These are phyloP conservation scores for Leccinum truebloodii DNA, from an alignment of 768 basidiomycete genomes.

Conservation along the genomic window DNA sequence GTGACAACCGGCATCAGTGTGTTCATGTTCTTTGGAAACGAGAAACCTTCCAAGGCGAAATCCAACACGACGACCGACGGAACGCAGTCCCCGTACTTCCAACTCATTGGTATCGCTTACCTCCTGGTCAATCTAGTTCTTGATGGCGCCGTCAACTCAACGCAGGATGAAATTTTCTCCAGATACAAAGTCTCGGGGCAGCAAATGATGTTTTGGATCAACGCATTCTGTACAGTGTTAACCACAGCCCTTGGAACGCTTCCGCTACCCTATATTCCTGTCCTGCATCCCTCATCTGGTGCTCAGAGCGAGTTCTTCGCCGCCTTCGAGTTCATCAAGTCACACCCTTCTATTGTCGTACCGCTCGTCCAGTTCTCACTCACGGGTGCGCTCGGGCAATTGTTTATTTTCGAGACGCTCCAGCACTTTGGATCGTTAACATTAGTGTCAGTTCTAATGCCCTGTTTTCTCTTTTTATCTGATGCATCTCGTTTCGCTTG, in stretches of 20 bases:
- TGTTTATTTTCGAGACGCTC: constrained; percentile 97
- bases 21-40: constrained; percentile 88
- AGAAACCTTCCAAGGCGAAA: constrained; percentile 40
- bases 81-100: constrained; percentile 47
- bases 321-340: constrained; percentile 71
- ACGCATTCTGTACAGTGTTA: constrained; percentile 77
- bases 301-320: constrained; percentile 62
- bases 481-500: constrained; percentile 8
- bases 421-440: constrained; percentile 91
- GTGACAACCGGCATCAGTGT: constrained; percentile 90
- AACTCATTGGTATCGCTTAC: constrained; percentile 71
- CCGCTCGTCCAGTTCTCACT: constrained; percentile 85
- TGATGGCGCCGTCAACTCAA: constrained; percentile 93
- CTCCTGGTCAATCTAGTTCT: constrained; percentile 84
- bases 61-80: constrained; percentile 35
- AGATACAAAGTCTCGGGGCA: constrained; percentile 77
- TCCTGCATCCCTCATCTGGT: constrained; percentile 68
- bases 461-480: background rate
- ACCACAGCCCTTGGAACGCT: constrained; percentile 69
- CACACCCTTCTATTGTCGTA: constrained; percentile 70
- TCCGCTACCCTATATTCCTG: constrained; percentile 79
- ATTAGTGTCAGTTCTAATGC: constrained; percentile 62
- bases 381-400: constrained; percentile 91
- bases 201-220: constrained; percentile 99
- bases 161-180: constrained; percentile 95